phyloP scores from a whole-genome alignment of 495 filamentous ascomycete genomes.

The Geoglossum glabrum region DNA sequence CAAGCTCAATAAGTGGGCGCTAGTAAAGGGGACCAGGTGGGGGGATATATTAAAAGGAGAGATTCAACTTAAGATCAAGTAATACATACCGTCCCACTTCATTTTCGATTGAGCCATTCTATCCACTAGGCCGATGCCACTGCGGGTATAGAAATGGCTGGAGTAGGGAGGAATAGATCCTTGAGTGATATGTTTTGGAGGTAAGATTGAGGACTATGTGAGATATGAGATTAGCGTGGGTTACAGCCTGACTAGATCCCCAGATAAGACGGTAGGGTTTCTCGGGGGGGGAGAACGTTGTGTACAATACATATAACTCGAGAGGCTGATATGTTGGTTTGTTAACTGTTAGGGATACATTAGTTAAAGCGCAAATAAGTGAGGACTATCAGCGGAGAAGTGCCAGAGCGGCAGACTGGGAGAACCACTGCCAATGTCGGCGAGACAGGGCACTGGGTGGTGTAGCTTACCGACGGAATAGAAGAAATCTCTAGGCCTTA shows the following conservation, averaged over 20 bases:
- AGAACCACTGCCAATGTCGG: no score
- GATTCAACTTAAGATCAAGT: not conserved
- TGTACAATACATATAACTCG: no score
- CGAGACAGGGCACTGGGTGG: no score
- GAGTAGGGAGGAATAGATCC: not conserved
- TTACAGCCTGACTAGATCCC: not conserved
- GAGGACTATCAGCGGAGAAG: not conserved
- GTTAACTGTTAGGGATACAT: no score
- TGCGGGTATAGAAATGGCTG: not conserved
- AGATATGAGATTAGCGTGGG: not conserved
- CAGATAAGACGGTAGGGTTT: not conserved
- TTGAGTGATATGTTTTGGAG: not conserved
- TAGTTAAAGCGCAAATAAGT: not conserved
- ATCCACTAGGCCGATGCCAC: not conserved
- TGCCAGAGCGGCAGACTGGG: no score
- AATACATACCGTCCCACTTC: conserved; percentile 1
- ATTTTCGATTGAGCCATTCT: not conserved
- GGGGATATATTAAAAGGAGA: not conserved
- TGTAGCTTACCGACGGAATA: no score
- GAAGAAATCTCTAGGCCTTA: no score
- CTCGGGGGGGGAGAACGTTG: no score
- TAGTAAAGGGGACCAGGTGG: not conserved
- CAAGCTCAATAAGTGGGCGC: no score
- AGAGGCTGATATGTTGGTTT: no score
- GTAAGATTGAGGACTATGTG: not conserved